A percentile compares a stretch with the other conserved stretches of the same genome.
Evolutionary conservation across 148 eudicot species (phyloP).

Genomic region (Chenopodium formosanum): DNA sequence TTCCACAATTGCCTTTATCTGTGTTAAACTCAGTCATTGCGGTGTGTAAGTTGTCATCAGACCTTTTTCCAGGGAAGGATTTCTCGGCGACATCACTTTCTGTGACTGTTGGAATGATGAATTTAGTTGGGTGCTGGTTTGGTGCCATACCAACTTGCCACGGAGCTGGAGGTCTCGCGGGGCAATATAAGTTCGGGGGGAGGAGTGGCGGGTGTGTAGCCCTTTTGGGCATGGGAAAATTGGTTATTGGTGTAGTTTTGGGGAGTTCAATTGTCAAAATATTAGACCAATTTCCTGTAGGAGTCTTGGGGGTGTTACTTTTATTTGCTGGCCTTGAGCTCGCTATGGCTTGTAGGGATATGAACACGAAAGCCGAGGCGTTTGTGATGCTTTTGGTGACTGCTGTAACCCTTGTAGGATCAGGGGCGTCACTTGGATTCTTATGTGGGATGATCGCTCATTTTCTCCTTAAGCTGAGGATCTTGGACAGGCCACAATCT

Average conservation of each 20-base stretch:
- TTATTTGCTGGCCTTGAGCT: constrained; percentile 86
- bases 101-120: constrained; percentile 72
- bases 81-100: constrained; percentile 75
- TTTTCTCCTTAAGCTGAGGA: constrained; percentile 56
- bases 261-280: constrained; percentile 69
- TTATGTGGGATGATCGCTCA: constrained; percentile 61
- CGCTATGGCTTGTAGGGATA: constrained; percentile 80
- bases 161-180: constrained; percentile 96
- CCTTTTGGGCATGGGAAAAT: constrained; percentile 57
- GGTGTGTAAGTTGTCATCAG: constrained; percentile 67
- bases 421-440: constrained; percentile 75
- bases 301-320: constrained; percentile 70
- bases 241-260: constrained; percentile 57
- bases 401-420: constrained; percentile 67
- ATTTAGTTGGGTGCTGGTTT: constrained; percentile 86
- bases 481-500: constrained; percentile 34
- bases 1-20: constrained; percentile 79
- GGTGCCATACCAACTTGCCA: constrained; percentile 93
- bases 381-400: constrained; percentile 73
- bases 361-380: constrained; percentile 59
- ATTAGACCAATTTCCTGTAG: constrained; percentile 72
- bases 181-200: constrained; percentile 93
- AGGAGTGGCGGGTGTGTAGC: constrained; percentile 89
- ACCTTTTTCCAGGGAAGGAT: constrained; percentile 62
- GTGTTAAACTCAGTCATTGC: constrained; percentile 87